A percentile compares a stretch with the other conserved stretches of the same genome.
phyloP scores from a whole-genome alignment of 352 stramenopile genomes.

The Phytophthora uliginosa region DNA sequence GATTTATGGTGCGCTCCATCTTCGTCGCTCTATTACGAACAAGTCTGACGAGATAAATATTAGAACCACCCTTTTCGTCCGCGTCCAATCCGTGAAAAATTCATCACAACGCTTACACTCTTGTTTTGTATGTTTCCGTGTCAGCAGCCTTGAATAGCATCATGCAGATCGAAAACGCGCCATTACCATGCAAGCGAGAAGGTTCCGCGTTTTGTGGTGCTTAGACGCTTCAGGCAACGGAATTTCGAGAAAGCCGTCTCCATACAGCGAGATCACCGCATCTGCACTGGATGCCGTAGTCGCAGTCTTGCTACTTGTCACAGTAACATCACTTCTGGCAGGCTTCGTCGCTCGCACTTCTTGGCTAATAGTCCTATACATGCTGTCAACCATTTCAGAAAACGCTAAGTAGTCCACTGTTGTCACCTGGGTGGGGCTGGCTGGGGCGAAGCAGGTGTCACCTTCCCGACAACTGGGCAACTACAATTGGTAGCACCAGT shows the following conservation, averaged over 20 bases:
- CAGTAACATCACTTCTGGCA: not conserved
- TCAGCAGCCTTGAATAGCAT: constrained; percentile 62
- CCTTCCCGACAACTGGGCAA: not conserved
- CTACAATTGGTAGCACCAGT: not conserved
- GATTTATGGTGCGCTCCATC: constrained; percentile 58
- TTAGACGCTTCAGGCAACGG: constrained; percentile 10
- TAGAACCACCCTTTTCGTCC: not conserved
- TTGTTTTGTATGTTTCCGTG: constrained; percentile 34
- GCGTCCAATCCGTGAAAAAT: not conserved
- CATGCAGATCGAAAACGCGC: constrained; percentile 48
- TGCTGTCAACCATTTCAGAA: not conserved
- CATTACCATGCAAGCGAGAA: constrained; percentile 12
- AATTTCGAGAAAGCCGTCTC: constrained; percentile 63
- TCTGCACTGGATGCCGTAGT: not conserved
- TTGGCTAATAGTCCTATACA: not conserved
- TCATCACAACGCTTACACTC: constrained; percentile 28
- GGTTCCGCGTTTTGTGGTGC: not conserved
- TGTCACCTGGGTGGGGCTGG: not conserved
- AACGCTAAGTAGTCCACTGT: not conserved
- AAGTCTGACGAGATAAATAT: not conserved
- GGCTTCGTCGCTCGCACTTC: not conserved
- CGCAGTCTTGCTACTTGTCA: not conserved
- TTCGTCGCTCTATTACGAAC: constrained; percentile 8
- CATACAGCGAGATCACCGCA: constrained; percentile 58
- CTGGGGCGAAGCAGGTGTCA: not conserved